Percentiles rank a stretch among this genome's conserved stretches.
Conservation (phyloP, 2,329 filamentous ascomycete genomes). For the Botrytis hyacinthi region DNA sequence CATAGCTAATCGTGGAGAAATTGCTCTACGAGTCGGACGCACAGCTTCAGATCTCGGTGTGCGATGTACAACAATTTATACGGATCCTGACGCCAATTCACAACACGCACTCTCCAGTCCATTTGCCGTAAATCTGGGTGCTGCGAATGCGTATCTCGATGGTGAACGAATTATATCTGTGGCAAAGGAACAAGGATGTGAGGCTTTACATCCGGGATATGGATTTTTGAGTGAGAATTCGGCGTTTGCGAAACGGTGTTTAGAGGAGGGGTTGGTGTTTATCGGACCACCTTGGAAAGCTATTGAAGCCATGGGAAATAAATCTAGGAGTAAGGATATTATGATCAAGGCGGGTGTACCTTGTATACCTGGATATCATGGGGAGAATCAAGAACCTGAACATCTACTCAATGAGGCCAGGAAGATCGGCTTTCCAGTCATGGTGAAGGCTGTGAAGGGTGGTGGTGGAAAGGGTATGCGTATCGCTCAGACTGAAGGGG, state of each 20-base stretch:
- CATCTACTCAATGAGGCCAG: constrained; percentile 66
- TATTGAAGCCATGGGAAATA: constrained; percentile 89
- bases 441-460: constrained; percentile 77
- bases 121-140: constrained; percentile 79
- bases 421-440: constrained; percentile 66
- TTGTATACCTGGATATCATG: constrained; percentile 95
- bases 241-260: constrained; percentile 81
- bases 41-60: constrained; percentile 89
- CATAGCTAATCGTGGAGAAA: constrained; percentile 96
- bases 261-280: constrained; percentile 86
- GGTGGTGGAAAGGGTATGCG: constrained; percentile 85
- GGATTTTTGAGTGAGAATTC: constrained; percentile 95
- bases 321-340: constrained; percentile 90
- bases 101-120: constrained; percentile 87
- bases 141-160: constrained; percentile 84
- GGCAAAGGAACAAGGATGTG: constrained; percentile 80
- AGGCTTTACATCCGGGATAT: constrained; percentile 93
- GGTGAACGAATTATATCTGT: constrained; percentile 88
- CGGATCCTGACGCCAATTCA: constrained; percentile 79
- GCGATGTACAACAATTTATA: constrained; percentile 90
- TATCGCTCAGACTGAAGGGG: constrained; percentile 65
- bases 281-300: constrained; percentile 85
- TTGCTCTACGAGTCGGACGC: constrained; percentile 86
- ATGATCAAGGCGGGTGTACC: constrained; percentile 95
- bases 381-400: constrained; percentile 69